Base-by-base conservation (phyloP, 768 basidiomycete genomes). In the Trametes sanguinea region DNA sequence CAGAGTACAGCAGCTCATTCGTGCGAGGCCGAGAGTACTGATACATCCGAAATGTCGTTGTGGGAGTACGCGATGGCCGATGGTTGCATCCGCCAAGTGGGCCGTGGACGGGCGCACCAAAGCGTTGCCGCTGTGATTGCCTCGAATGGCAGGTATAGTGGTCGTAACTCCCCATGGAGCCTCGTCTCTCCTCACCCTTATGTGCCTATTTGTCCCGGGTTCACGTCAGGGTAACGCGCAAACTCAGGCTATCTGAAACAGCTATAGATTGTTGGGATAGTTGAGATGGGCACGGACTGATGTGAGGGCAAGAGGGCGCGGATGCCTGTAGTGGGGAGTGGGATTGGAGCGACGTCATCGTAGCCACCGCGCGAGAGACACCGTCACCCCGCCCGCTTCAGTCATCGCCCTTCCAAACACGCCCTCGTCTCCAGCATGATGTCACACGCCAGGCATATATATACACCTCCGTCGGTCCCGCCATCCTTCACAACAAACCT, bases 391-490 rank as follows among this genome's bases (percentile, higher is more conserved):
- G 32, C 51, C 51, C 13, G 14, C 14, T 40, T 37, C 52, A n/a
- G 39, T 33, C 53, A 42, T 32, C n/a, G 29, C 4, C 52, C 52
- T 42, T 6, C 52, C 52, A 11, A n/a, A 42, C 37, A 10, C 52
- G 27, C 11, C 52, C 39, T 37, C 35, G 6, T 40, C 52, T 27
- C 39, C 16, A 11, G 42, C 9, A 67, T 67, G 66, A 67, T 67
- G 66, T 62, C 64, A 67, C 54, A 37, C 9, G 51, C 16, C 39
- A 1, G 14, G 1, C 57, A 2, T 63, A 66, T 63, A 63, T 54
- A 55, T 30, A 0, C 54, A 27, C 30, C 7, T n/a, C 33, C 27
- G 16, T 27, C 52, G 42, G 35, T 6, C 6, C 32, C 32, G 1
- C 37, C 54, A 9, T 32, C 33, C n/a, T 32, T 3, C 47, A 17